phyloP scores from a whole-genome alignment of 257 asterid species.

The Mentha longifolia region DNA sequence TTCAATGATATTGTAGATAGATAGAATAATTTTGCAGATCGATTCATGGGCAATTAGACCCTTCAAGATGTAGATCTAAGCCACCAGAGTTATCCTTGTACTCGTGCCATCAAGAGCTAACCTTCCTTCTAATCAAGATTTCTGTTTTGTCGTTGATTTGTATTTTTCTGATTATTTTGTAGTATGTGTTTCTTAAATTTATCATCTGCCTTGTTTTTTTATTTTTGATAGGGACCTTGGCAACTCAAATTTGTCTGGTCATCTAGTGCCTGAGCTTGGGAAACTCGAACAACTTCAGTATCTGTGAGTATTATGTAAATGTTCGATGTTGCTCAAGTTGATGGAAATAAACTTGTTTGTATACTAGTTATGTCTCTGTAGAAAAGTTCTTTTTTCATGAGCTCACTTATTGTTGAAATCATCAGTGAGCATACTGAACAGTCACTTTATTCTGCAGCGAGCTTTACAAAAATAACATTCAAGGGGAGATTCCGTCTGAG shows the following conservation, averaged over 20 bases:
- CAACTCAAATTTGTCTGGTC: constrained; percentile 71
- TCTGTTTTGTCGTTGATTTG: not conserved
- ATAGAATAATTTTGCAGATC: not conserved
- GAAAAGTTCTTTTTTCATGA: not conserved
- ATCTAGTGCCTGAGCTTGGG: constrained; percentile 69
- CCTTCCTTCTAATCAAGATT: constrained; percentile 18
- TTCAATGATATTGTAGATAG: not conserved
- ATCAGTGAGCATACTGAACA: not conserved
- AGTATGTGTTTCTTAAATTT: constrained; percentile 23
- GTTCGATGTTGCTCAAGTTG: not conserved
- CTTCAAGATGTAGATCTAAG: not conserved
- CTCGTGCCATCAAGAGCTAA: not conserved
- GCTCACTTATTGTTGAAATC: not conserved
- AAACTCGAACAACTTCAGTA: constrained; percentile 51
- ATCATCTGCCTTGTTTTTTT: constrained; percentile 28
- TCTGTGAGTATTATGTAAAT: constrained; percentile 50
- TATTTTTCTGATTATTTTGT: constrained; percentile 10
- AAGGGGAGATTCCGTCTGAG: constrained; percentile 71
- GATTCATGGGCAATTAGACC: not conserved
- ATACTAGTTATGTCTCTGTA: not conserved
- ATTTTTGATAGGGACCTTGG: constrained; percentile 65
- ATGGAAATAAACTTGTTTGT: constrained; percentile 3
- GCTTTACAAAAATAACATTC: constrained; percentile 80
- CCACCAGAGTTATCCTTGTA: not conserved
- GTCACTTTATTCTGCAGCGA: constrained; percentile 53